A percentile compares a stretch with the other conserved stretches of the same genome.
Evolutionary conservation across 352 stramenopile species (phyloP).

Genomic region (Phytophthora hybrid): DNA sequence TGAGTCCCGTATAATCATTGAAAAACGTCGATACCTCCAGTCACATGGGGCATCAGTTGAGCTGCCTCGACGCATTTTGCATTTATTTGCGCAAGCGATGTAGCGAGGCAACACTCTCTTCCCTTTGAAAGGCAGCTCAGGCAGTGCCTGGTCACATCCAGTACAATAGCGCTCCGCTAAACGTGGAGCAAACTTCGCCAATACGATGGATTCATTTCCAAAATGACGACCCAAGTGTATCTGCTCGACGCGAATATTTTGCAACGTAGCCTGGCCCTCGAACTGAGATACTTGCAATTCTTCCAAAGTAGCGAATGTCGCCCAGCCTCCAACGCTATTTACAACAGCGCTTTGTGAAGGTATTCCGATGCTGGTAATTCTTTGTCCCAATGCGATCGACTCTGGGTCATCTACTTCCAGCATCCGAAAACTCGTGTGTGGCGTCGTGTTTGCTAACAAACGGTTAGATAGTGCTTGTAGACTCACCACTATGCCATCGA

Average conservation of each 20-base stretch:
- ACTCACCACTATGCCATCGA: conserved; percentile 56
- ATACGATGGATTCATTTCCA: conserved; percentile 35
- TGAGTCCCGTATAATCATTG: conserved; percentile 53
- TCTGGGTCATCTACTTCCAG: conserved; percentile 37
- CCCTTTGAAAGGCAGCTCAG: conserved; percentile 28
- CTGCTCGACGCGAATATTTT: conserved; percentile 57
- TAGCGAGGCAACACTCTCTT: conserved; percentile 31
- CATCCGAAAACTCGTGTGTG: conserved; percentile 55
- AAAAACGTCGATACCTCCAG: conserved; percentile 63
- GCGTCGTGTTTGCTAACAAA: conserved; percentile 69
- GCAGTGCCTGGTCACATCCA: conserved; percentile 50
- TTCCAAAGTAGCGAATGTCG: conserved; percentile 43
- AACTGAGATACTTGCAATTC: conserved; percentile 39
- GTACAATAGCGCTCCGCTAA: conserved; percentile 62
- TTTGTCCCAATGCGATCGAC: conserved; percentile 37
- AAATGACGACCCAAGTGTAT: conserved; percentile 45
- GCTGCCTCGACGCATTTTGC: conserved; percentile 33
- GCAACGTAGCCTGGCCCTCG: conserved; percentile 39
- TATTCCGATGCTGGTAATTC: conserved; percentile 5
- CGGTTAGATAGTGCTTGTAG: conserved; percentile 52
- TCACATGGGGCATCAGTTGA: conserved; percentile 16
- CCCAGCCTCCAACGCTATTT: neutral
- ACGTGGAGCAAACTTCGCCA: conserved; percentile 37
- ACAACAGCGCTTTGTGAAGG: neutral
- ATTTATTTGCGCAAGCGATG: conserved; percentile 48